phyloP scores from a whole-genome alignment of 1,284 basidiomycete species.

The Irpex sp. region DNA sequence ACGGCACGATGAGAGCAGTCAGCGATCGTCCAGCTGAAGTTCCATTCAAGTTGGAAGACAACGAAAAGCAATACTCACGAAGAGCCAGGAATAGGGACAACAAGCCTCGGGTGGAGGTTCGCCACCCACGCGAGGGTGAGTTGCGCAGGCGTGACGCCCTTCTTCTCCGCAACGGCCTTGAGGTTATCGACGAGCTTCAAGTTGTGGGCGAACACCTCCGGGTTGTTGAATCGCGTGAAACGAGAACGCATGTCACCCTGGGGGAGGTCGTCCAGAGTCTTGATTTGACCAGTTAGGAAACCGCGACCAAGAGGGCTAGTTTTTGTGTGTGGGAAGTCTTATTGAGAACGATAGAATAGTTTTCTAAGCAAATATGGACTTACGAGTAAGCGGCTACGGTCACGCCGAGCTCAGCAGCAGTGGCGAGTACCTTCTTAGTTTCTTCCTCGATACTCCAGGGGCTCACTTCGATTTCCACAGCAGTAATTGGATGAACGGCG shows the following conservation, averaged over 20 bases:
- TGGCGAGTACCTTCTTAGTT: slow-evolving; percentile 32
- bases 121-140: slow-evolving; percentile 59
- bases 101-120: slow-evolving; percentile 34
- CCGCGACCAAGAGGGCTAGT: slow-evolving; percentile 48
- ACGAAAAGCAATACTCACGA: slow-evolving; percentile 30
- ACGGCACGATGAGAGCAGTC: too few species aligned
- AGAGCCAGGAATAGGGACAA: slow-evolving; percentile 52
- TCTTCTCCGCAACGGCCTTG: slow-evolving; percentile 40
- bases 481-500: slow-evolving; percentile 36
- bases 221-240: slow-evolving; percentile 30
- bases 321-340: not conserved
- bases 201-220: slow-evolving; percentile 50
- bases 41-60: too few species aligned
- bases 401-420: slow-evolving; percentile 39
- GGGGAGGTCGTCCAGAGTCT: slow-evolving; percentile 39
- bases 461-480: slow-evolving; percentile 50
- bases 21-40: not conserved
- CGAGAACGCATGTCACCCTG: slow-evolving; percentile 31
- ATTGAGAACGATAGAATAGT: not conserved
- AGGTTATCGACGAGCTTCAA: slow-evolving; percentile 46
- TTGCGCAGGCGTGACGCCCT: slow-evolving; percentile 49
- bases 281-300: slow-evolving; percentile 47
- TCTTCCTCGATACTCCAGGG: slow-evolving; percentile 45
- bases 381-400: slow-evolving; percentile 50
- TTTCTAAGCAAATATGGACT: slow-evolving; percentile 6